phyloP scores from a whole-genome alignment of 1,284 basidiomycete species.

The Moniliophthora roreri region DNA sequence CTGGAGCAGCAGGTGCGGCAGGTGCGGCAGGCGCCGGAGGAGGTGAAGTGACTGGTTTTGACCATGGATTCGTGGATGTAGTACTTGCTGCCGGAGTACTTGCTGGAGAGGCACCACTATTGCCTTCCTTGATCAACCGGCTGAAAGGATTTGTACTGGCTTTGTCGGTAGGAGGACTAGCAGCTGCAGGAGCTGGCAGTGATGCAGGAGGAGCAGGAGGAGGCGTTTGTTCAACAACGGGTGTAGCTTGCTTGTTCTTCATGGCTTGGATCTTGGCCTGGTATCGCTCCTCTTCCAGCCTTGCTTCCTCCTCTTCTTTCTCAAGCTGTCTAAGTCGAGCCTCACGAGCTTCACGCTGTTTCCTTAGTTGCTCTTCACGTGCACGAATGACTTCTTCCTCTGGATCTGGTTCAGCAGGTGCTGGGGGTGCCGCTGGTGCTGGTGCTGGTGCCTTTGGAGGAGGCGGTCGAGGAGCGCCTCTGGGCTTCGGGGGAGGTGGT shows the following conservation, averaged over 20 bases:
- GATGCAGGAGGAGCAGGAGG: constrained; percentile 28
- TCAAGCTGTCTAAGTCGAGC: constrained; percentile 69
- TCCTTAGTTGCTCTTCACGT: constrained; percentile 65
- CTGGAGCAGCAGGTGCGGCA: constrained; percentile 15
- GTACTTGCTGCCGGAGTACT: constrained; percentile 30
- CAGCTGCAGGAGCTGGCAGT: constrained; percentile 25
- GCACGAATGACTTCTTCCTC: constrained; percentile 65
- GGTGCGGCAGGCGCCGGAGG: constrained; percentile 32
- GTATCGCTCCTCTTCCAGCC: constrained; percentile 60
- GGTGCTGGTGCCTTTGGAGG: constrained; percentile 26
- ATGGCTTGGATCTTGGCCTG: constrained; percentile 47
- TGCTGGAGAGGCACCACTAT: constrained; percentile 26
- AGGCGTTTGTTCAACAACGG: constrained; percentile 29
- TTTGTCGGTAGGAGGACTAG: constrained; percentile 33
- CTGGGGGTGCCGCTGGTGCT: constrained; percentile 33
- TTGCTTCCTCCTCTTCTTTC: constrained; percentile 70
- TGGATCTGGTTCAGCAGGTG: constrained; percentile 44
- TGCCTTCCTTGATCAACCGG: constrained; percentile 55
- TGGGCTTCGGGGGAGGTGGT: constrained; percentile 33
- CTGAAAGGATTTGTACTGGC: constrained; percentile 69
- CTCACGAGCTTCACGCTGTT: constrained; percentile 65
- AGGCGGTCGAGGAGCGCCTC: constrained; percentile 46
- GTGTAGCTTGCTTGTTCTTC: constrained; percentile 38
- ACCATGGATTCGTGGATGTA: constrained; percentile 63
- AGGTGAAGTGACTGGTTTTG: constrained; percentile 37